These are phyloP conservation scores for Mycogone perniciosa DNA, from an alignment of 2,329 filamentous ascomycete species.

Conservation along the genomic window DNA sequence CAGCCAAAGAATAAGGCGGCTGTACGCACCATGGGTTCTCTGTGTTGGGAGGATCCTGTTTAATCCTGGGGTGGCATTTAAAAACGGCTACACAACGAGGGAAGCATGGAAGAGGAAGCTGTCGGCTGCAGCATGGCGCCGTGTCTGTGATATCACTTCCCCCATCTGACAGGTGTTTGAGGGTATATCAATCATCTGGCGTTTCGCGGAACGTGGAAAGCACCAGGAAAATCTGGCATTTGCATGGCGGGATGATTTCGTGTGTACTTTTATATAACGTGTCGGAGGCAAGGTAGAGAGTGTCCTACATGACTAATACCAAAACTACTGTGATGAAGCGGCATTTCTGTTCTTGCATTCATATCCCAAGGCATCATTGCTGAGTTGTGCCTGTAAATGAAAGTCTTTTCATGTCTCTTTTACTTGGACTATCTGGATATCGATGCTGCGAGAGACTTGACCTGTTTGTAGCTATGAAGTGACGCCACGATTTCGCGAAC, in stretches of 20 bases:
- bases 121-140: constrained; percentile 2
- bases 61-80: too few species aligned
- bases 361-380: too few species aligned
- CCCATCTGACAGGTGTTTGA: background rate
- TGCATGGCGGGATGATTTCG: background rate
- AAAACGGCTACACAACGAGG: too few species aligned
- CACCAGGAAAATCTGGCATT: background rate
- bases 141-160: background rate
- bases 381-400: too few species aligned
- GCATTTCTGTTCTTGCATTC: too few species aligned
- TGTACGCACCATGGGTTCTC: background rate
- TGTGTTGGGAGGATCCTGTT: background rate
- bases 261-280: background rate
- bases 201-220: constrained; percentile 7
- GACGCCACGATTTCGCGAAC: too few species aligned
- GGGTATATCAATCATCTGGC: constrained; percentile 6
- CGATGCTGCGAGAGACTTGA: too few species aligned
- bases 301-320: too few species aligned
- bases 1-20: constrained; percentile 3
- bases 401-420: too few species aligned
- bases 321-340: too few species aligned
- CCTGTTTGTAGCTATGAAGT: too few species aligned
- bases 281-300: background rate
- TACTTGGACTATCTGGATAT: too few species aligned
- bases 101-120: background rate